Evolutionary conservation across 177 flowering plant genomes (phyloP).

Genomic region (Vitis hybrid): DNA sequence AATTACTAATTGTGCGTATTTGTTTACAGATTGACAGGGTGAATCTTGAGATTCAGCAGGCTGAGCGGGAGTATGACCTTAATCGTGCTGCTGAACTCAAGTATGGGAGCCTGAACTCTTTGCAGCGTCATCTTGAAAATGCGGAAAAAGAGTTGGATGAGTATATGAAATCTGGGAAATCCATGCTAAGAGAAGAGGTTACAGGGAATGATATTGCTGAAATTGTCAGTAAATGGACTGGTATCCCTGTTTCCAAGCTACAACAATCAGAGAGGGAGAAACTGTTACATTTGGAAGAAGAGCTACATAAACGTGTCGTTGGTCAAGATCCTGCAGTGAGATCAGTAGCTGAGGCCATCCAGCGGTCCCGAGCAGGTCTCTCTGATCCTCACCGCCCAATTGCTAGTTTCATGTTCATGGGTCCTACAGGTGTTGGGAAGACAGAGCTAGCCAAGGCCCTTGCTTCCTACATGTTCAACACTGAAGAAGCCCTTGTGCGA

Average conservation of each 20-base stretch:
- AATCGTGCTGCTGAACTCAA: slow-evolving; percentile 96
- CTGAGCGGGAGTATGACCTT: slow-evolving; percentile 95
- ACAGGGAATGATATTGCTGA: slow-evolving; percentile 87
- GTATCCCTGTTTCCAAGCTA: slow-evolving; percentile 91
- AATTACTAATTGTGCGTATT: background rate
- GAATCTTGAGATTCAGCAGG: slow-evolving; percentile 92
- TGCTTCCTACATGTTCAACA: slow-evolving; percentile 87
- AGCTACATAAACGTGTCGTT: slow-evolving; percentile 89
- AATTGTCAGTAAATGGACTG: slow-evolving; percentile 98
- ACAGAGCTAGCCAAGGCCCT: slow-evolving; percentile 96
- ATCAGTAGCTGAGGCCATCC: slow-evolving; percentile 94
- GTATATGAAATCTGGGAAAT: slow-evolving; percentile 82
- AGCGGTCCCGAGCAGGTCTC: slow-evolving; percentile 93
- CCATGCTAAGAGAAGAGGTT: slow-evolving; percentile 98
- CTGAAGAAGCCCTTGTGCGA: slow-evolving; percentile 92
- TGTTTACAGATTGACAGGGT: slow-evolving; percentile 84
- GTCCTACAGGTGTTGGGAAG: slow-evolving; percentile 98
- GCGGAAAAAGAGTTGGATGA: slow-evolving; percentile 86
- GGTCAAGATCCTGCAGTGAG: slow-evolving; percentile 95
- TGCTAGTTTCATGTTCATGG: slow-evolving; percentile 99
- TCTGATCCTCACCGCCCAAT: slow-evolving; percentile 96
- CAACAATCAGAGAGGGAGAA: slow-evolving; percentile 91
- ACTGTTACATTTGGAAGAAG: slow-evolving; percentile 79
- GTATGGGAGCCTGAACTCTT: slow-evolving; percentile 80
- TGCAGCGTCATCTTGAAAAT: slow-evolving; percentile 76